Percentiles rank a stretch among this genome's conserved stretches.
Conservation (phyloP, 441 rosid genomes). For the Geranium incanum region DNA sequence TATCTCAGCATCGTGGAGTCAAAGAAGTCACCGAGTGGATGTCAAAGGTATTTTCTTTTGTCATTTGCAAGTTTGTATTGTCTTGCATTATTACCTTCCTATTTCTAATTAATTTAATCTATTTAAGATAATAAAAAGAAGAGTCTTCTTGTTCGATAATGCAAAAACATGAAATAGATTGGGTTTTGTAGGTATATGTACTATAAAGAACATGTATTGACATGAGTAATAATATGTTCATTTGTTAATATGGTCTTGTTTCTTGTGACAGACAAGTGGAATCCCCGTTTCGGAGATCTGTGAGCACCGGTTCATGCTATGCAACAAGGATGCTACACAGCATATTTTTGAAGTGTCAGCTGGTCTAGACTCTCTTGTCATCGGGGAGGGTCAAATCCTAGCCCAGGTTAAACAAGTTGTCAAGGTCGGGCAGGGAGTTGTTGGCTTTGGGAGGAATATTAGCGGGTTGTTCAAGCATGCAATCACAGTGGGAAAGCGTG, state of each 20-base stretch:
- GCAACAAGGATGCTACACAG: conserved; percentile 74
- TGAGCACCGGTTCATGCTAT: conserved; percentile 66
- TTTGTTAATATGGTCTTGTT: conserved; percentile 12
- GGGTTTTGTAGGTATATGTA: background rate
- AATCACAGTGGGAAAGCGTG: conserved; percentile 85
- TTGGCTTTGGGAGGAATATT: conserved; percentile 80
- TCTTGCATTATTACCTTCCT: too few species aligned
- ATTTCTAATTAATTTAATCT: background rate
- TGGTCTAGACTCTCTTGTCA: conserved; percentile 86
- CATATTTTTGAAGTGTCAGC: conserved; percentile 93
- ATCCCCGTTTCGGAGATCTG: conserved; percentile 72
- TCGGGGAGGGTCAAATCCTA: conserved; percentile 94
- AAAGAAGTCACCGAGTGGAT: conserved; percentile 97
- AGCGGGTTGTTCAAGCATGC: conserved; percentile 89
- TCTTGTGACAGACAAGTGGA: conserved; percentile 64
- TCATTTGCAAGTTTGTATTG: too few species aligned
- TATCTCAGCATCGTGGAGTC: conserved; percentile 91
- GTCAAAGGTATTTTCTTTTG: conserved; percentile 61
- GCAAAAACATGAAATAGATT: background rate
- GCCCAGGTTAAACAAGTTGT: conserved; percentile 96
- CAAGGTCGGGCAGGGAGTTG: conserved; percentile 78
- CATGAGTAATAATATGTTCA: conserved; percentile 1
- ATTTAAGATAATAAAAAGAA: too few species aligned
- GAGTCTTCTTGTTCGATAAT: too few species aligned
- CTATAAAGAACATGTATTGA: background rate